Base-by-base conservation (phyloP, 768 basidiomycete species). In the Trametes elegans region DNA sequence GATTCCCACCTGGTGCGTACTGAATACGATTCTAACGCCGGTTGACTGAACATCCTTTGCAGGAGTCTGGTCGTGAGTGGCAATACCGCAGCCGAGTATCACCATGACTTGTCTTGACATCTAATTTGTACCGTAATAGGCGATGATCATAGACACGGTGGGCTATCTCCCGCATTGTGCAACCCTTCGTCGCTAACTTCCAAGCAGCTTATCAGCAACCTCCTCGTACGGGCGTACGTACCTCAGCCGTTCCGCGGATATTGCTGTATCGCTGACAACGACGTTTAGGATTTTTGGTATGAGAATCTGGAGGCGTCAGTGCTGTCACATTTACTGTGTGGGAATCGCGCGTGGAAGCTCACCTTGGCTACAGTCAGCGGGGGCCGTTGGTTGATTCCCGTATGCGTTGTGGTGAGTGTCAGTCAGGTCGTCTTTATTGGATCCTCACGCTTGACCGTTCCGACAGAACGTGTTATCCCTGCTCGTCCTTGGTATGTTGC, bases 191-290 rank as follows among this genome's bases (percentile, higher is more conserved):
- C n/a, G n/a, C n/a, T n/a, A n/a, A n/a, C n/a, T n/a, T n/a, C n/a
- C n/a, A n/a, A n/a, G 5, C 43, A 62, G 61, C 56, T 50, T 24
- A 16, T 57, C 24, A 62, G 61, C 42, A 62, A 62, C 45, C 34
- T 41, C 38, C 46, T 62, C 11, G 61, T 62, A 7, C 50, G 61
- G 29, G 61, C 50, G 61, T 62, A 26, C 26, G 55, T 46, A 5
- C 0, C 23, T 19, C n/a, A n/a, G n/a, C n/a, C n/a, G n/a, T 14
- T 18, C 19, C n/a, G 21, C 24, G 3, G 16, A 2, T 18, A 4
- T 8, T 8, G 5, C 34, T 26, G 21, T 31, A n/a, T 28, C 7
- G 5, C 35, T 18, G 46, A 3, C 27, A 18, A 29, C 23, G 29
- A 29, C 24, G 16, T 21, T n/a, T 18, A 59, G 58, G 5, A 50